Evolutionary conservation across 2,329 filamentous ascomycete genomes (phyloP).

Genomic region (Cladorrhinum sp.): DNA sequence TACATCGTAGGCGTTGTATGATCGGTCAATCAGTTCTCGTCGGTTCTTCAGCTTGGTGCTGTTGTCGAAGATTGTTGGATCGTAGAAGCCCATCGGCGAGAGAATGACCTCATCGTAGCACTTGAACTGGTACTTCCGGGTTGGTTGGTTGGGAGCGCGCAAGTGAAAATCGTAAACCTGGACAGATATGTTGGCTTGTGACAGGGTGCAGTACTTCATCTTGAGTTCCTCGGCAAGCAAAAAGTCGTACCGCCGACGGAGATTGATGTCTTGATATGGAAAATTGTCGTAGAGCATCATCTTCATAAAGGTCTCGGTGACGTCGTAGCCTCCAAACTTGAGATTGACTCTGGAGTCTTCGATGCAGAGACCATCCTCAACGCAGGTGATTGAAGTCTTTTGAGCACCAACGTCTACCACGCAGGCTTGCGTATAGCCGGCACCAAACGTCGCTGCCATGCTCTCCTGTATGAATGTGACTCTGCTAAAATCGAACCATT

Average conservation of each 20-base stretch:
- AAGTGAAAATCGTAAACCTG: slow-evolving; percentile 89
- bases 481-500: slow-evolving; percentile 82
- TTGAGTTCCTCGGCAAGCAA: slow-evolving; percentile 93
- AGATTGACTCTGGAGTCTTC: slow-evolving; percentile 94
- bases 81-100: slow-evolving; percentile 93
- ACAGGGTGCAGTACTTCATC: slow-evolving; percentile 87
- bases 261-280: slow-evolving; percentile 90
- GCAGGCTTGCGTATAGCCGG: slow-evolving; percentile 88
- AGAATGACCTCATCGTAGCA: slow-evolving; percentile 94
- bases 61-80: slow-evolving; percentile 83
- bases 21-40: slow-evolving; percentile 77
- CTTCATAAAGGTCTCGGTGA: slow-evolving; percentile 91
- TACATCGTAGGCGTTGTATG: slow-evolving; percentile 90
- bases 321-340: slow-evolving; percentile 88
- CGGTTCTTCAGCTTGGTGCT: slow-evolving; percentile 74
- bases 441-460: slow-evolving; percentile 89
- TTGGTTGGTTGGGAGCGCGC: slow-evolving; percentile 81
- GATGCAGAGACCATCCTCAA: slow-evolving; percentile 91
- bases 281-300: slow-evolving; percentile 98
- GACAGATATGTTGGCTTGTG: slow-evolving; percentile 83
- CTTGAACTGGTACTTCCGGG: slow-evolving; percentile 92
- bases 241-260: slow-evolving; percentile 86
- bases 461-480: slow-evolving; percentile 96
- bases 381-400: slow-evolving; percentile 95
- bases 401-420: slow-evolving; percentile 96